A percentile compares a stretch with the other conserved stretches of the same genome.
Conservation (phyloP, 805 yeast species). For the Ascoidea tarda region DNA sequence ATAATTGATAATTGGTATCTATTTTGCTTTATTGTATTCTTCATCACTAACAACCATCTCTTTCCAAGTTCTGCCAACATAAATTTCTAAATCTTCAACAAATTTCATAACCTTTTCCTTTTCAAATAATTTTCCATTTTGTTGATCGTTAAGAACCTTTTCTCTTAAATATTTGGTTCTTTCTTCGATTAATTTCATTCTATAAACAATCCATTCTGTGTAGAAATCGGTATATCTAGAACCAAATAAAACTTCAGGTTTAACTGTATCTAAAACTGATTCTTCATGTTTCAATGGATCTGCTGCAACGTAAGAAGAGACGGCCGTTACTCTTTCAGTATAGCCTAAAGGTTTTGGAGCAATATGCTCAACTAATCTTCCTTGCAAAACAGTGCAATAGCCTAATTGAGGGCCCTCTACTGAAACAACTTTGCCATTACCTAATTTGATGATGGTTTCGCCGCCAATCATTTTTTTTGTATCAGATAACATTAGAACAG, state of each 20-base stretch:
- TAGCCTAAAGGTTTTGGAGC: conserved; percentile 29
- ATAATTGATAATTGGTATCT: not conserved
- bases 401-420: conserved; percentile 30
- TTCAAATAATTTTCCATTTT: not conserved
- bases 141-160: not conserved
- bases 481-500: conserved; percentile 49
- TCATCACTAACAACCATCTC: conserved; percentile 21
- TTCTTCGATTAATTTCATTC: conserved; percentile 8
- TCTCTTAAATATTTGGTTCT: not conserved
- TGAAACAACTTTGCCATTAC: conserved; percentile 18
- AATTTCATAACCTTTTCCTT: not conserved
- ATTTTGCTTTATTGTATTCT: conserved; percentile 11
- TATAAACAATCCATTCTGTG: conserved; percentile 25
- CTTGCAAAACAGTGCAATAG: conserved; percentile 35
- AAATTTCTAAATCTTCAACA: conserved; percentile 14
- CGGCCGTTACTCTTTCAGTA: conserved; percentile 27
- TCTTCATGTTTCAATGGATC: conserved; percentile 21
- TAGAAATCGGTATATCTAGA: conserved; percentile 25
- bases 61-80: conserved; percentile 17
- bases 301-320: conserved; percentile 27
- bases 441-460: conserved; percentile 38
- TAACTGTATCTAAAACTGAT: conserved; percentile 26
- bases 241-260: conserved; percentile 23
- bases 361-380: conserved; percentile 29
- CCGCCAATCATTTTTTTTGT: conserved; percentile 47